A percentile compares a stretch with the other conserved stretches of the same genome.
Conservation (phyloP, 2,329 filamentous ascomycete species). For the Botrytis tulipae region DNA sequence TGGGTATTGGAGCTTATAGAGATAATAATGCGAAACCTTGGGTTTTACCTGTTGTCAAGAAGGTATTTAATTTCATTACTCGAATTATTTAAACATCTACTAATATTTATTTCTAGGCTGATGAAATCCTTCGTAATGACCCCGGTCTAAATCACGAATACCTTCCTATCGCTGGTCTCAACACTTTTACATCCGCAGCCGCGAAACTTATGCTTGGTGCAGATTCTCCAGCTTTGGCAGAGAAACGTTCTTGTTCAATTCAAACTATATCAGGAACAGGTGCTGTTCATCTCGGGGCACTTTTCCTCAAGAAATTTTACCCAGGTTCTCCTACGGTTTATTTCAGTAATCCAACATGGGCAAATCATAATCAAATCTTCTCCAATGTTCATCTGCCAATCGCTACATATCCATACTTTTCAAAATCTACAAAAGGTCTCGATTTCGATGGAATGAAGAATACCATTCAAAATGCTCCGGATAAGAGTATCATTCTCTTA, state of each 20-base stretch:
- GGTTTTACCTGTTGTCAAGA: constrained; percentile 93
- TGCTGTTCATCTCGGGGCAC: constrained; percentile 86
- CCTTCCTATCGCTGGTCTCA: constrained; percentile 87
- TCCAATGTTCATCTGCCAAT: constrained; percentile 78
- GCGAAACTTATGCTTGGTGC: constrained; percentile 83
- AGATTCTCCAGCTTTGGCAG: constrained; percentile 75
- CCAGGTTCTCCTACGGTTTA: constrained; percentile 73
- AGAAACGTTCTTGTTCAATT: constrained; percentile 77
- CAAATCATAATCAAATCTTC: constrained; percentile 99
- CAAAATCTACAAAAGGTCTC: constrained; percentile 80
- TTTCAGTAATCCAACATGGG: constrained; percentile 94
- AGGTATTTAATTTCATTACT: constrained; percentile 56
- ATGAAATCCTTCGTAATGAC: constrained; percentile 83
- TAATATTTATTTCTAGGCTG: constrained; percentile 61
- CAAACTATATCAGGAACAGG: constrained; percentile 98
- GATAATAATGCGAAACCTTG: constrained; percentile 96
- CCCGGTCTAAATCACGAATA: constrained; percentile 97
- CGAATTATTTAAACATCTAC: not conserved
- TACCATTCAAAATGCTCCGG: constrained; percentile 67
- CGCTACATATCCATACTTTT: constrained; percentile 91
- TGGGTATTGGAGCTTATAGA: constrained; percentile 89
- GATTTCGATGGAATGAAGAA: constrained; percentile 87
- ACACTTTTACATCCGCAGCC: constrained; percentile 82
- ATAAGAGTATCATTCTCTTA: constrained; percentile 81
- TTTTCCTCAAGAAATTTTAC: constrained; percentile 95